Conservation (phyloP, 768 basidiomycete genomes). For the Mycena haematopus region DNA sequence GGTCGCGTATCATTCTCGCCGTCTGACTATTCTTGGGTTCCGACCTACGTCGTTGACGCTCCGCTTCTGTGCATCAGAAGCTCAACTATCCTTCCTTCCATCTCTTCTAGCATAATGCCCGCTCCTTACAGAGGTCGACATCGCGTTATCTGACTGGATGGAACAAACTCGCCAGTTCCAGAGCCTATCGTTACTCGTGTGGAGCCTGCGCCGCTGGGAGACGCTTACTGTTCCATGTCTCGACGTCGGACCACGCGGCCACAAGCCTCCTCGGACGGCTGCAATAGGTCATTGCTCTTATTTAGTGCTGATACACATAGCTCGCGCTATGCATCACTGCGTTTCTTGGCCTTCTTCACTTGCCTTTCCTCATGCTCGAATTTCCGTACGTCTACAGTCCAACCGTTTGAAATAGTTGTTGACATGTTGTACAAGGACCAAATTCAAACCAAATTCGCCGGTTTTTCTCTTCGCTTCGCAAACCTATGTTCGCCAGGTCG, state of each 20-base stretch:
- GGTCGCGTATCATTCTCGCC: not conserved
- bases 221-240: not conserved
- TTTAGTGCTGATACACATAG: too few species aligned
- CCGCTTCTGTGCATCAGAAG: not conserved
- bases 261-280: not conserved
- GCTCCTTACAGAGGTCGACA: not conserved
- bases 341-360: too few species aligned
- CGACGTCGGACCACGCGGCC: not conserved
- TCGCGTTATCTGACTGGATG: not conserved
- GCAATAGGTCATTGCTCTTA: too few species aligned
- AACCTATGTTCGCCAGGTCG: too few species aligned
- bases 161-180: not conserved
- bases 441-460: too few species aligned
- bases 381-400: too few species aligned
- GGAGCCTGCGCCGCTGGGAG: not conserved
- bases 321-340: too few species aligned
- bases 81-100: slow-evolving; percentile 2
- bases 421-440: too few species aligned
- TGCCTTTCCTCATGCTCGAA: too few species aligned
- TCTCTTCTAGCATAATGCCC: not conserved
- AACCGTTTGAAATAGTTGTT: too few species aligned
- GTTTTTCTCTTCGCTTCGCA: too few species aligned
- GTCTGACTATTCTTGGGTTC: slow-evolving; percentile 1
- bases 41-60: not conserved
- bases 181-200: not conserved